Conservation (phyloP, 1,284 basidiomycete species). For the Afroboletus lepidellus region DNA sequence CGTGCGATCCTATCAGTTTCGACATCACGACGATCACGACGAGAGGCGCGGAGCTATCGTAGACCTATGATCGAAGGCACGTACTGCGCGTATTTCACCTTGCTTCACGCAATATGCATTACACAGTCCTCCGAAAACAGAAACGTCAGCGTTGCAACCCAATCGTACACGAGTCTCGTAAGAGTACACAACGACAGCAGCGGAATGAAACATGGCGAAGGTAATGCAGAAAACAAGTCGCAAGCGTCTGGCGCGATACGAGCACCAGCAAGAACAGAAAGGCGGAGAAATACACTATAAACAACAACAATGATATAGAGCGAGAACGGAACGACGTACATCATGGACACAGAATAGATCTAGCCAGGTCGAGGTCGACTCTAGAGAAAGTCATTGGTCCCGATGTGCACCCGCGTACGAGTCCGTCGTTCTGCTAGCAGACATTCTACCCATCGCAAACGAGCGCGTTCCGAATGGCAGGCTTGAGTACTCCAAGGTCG, state of each 20-base stretch:
- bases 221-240: not conserved
- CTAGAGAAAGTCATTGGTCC: not conserved
- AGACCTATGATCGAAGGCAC: too few species aligned
- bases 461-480: conserved; percentile 60
- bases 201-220: not conserved
- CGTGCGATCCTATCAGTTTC: too few species aligned
- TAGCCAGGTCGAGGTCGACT: not conserved
- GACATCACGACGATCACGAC: too few species aligned
- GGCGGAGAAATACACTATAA: not conserved
- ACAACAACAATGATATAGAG: not conserved
- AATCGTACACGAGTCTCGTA: not conserved
- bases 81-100: too few species aligned
- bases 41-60: too few species aligned
- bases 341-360: not conserved
- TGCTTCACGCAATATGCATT: too few species aligned
- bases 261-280: not conserved
- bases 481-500: conserved; percentile 64
- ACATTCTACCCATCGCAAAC: conserved; percentile 63
- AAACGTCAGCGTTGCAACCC: too few species aligned
- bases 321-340: conserved; percentile 1
- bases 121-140: too few species aligned
- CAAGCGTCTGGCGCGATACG: not conserved
- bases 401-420: conserved; percentile 41
- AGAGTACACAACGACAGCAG: not conserved
- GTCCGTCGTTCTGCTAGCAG: conserved; percentile 59